Evolutionary conservation across 495 filamentous ascomycete genomes (phyloP).

Genomic region (Trichoderma parareesei): DNA sequence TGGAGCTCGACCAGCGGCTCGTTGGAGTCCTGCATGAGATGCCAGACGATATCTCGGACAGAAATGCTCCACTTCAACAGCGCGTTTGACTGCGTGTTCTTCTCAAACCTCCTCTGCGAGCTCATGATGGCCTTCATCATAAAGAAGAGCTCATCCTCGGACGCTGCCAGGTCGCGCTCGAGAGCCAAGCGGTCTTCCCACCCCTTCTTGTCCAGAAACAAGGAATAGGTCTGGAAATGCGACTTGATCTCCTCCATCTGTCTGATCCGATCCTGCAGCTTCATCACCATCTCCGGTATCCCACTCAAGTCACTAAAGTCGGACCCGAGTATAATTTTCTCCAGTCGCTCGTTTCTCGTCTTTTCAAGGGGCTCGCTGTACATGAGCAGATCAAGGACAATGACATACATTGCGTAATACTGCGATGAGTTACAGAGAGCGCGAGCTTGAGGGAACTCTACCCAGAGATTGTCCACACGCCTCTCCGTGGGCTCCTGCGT

Average conservation of each 20-base stretch:
- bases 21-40: conserved; percentile 75
- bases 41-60: conserved; percentile 91
- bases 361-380: conserved; percentile 96
- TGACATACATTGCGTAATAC: conserved; percentile 96
- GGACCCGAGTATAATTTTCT: conserved; percentile 99
- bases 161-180: conserved; percentile 78
- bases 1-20: conserved; percentile 93
- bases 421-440: conserved; percentile 92
- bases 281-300: conserved; percentile 86
- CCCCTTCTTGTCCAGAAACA: conserved; percentile 76
- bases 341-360: conserved; percentile 80
- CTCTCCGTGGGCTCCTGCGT: conserved; percentile 54
- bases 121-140: conserved; percentile 99
- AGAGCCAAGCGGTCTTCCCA: conserved; percentile 84
- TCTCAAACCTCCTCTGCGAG: conserved; percentile 79
- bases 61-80: conserved; percentile 83
- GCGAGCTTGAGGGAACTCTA: conserved; percentile 87
- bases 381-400: conserved; percentile 86
- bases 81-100: conserved; percentile 62
- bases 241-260: conserved; percentile 96
- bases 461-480: conserved; percentile 89
- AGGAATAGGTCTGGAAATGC: conserved; percentile 87
- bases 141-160: conserved; percentile 97
- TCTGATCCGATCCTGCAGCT: conserved; percentile 82
- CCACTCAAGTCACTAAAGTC: conserved; percentile 97